phyloP scores from a whole-genome alignment of 1,284 basidiomycete genomes.

The Apiotrichum sp. region DNA sequence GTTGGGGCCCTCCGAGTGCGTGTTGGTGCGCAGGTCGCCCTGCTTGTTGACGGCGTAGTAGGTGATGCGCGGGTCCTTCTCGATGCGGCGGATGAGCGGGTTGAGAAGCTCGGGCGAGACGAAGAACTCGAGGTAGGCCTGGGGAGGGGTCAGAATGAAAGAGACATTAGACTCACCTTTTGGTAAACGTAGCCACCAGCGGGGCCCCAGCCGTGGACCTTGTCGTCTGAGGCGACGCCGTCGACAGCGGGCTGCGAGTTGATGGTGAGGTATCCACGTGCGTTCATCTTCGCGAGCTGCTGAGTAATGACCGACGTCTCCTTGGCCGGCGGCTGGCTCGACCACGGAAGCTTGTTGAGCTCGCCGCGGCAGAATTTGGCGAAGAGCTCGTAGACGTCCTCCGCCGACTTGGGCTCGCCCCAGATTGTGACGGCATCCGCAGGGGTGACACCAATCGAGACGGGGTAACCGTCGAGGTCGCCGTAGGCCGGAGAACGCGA shows the following conservation, averaged over 20 bases:
- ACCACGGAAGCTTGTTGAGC: slow-evolving; percentile 83
- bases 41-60: slow-evolving; percentile 73
- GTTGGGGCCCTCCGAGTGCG: slow-evolving; percentile 88
- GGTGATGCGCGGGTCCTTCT: slow-evolving; percentile 81
- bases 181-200: slow-evolving; percentile 87
- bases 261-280: slow-evolving; percentile 89
- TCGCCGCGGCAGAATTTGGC: slow-evolving; percentile 67
- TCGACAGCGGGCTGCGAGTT: slow-evolving; percentile 98
- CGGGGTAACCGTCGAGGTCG: slow-evolving; percentile 90
- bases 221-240: slow-evolving; percentile 78
- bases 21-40: slow-evolving; percentile 93
- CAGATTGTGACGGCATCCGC: slow-evolving; percentile 73
- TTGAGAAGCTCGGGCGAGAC: slow-evolving; percentile 68
- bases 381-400: slow-evolving; percentile 65
- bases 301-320: slow-evolving; percentile 80
- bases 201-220: slow-evolving; percentile 89
- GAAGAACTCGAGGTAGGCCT: slow-evolving; percentile 94
- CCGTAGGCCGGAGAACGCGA: slow-evolving; percentile 90
- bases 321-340: slow-evolving; percentile 74
- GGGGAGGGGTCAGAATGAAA: background rate
- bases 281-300: slow-evolving; percentile 78
- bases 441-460: slow-evolving; percentile 66
- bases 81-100: slow-evolving; percentile 74
- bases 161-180: slow-evolving; percentile 51
- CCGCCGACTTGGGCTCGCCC: slow-evolving; percentile 65